Percentiles rank a stretch among this genome's conserved stretches.
phyloP scores from a whole-genome alignment of 2,329 filamentous ascomycete species.

The Fusarium sterilihyphosum region DNA sequence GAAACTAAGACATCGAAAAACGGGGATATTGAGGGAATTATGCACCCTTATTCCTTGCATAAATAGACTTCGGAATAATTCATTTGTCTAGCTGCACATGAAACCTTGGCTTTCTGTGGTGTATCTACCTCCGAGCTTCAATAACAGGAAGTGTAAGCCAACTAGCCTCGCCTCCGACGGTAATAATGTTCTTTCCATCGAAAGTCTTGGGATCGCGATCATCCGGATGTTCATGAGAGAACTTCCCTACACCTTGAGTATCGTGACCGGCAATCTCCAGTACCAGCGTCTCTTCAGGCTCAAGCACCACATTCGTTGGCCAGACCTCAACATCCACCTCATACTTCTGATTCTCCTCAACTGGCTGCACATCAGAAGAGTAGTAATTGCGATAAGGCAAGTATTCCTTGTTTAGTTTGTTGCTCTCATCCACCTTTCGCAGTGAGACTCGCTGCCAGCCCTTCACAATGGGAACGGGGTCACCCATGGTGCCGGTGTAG shows the following conservation, averaged over 20 bases:
- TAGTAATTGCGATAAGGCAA: constrained; percentile 67
- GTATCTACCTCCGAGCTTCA: neutral
- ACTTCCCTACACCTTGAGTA: constrained; percentile 68
- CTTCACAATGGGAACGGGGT: constrained; percentile 69
- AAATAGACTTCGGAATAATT: neutral
- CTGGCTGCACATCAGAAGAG: constrained; percentile 62
- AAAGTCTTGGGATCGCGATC: constrained; percentile 43
- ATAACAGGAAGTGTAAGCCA: constrained; percentile 1
- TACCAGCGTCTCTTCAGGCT: constrained; percentile 59
- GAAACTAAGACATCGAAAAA: no score
- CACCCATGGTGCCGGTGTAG: constrained; percentile 73
- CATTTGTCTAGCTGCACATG: no score
- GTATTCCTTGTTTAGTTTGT: constrained; percentile 59
- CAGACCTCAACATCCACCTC: constrained; percentile 70
- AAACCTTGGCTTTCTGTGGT: no score
- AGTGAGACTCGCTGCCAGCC: constrained; percentile 69
- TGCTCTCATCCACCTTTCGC: constrained; percentile 58
- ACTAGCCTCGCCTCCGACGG: neutral
- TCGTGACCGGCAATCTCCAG: constrained; percentile 66
- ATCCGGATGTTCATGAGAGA: constrained; percentile 60
- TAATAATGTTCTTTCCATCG: neutral
- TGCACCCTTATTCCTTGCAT: no score
- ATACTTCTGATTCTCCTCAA: constrained; percentile 65
- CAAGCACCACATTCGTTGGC: constrained; percentile 68
- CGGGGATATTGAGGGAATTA: no score